These are phyloP conservation scores for Suillus decipiens DNA, from an alignment of 768 basidiomycete genomes.

Conservation along the genomic window DNA sequence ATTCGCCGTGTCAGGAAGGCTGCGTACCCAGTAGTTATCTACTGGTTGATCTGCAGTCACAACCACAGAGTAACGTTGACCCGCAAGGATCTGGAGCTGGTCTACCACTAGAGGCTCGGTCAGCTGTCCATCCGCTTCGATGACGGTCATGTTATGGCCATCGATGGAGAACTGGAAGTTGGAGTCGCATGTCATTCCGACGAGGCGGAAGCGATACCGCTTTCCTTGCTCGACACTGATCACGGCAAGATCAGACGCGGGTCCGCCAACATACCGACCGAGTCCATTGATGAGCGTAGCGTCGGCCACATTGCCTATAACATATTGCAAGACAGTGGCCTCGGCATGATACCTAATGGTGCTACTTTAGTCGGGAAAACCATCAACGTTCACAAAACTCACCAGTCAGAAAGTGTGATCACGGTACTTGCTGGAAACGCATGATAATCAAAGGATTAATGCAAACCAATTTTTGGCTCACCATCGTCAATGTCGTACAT, in stretches of 20 bases:
- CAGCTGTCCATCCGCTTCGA: constrained; percentile 48
- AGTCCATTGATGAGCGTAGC: constrained; percentile 42
- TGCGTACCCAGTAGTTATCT: constrained; percentile 51
- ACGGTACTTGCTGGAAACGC: constrained; percentile 35
- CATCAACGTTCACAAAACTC: neutral
- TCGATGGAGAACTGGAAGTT: constrained; percentile 48
- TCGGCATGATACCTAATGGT: constrained; percentile 18
- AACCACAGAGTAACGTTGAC: constrained; percentile 33
- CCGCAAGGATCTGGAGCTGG: constrained; percentile 39
- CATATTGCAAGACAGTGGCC: constrained; percentile 25
- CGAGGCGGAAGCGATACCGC: constrained; percentile 40
- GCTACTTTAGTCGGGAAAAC: neutral
- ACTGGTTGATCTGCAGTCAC: constrained; percentile 34
- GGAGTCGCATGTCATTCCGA: constrained; percentile 43
- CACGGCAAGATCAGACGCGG: constrained; percentile 33
- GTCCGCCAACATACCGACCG: constrained; percentile 38
- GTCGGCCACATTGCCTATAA: constrained; percentile 19
- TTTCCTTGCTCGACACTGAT: constrained; percentile 34
- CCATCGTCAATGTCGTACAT: constrained; percentile 49
- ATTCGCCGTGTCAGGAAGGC: constrained; percentile 27
- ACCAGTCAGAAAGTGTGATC: constrained; percentile 46
- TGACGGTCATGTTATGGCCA: constrained; percentile 45
- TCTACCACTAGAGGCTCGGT: constrained; percentile 43
- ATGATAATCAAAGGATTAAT: neutral
- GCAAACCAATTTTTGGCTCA: constrained; percentile 10